A percentile compares a stretch with the other conserved stretches of the same genome.
Evolutionary conservation across 345 rosid genomes (phyloP).

Genomic region (Rhodamnia rubescens): DNA sequence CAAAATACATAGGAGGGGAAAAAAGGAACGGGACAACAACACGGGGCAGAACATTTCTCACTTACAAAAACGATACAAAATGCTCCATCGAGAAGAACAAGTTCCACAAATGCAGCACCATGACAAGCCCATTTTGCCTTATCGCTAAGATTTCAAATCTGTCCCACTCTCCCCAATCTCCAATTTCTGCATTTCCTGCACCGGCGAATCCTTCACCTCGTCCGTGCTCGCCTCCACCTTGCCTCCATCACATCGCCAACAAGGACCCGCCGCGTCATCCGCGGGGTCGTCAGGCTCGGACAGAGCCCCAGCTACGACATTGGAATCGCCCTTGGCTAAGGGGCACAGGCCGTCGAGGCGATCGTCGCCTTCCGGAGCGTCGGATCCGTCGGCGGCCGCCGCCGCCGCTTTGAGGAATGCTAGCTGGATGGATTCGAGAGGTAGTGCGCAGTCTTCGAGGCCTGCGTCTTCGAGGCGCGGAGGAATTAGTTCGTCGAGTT

Average conservation of each 20-base stretch:
- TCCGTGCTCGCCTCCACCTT: neutral
- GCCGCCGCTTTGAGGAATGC: constrained; percentile 58
- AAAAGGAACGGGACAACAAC: neutral
- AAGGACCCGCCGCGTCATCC: neutral
- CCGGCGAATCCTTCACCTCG: neutral
- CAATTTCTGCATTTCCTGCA: neutral
- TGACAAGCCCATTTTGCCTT: neutral
- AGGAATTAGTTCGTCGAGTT: constrained; percentile 25
- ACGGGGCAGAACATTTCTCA: neutral
- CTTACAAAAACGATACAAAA: neutral
- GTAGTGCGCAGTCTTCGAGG: constrained; percentile 59
- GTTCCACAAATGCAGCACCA: neutral
- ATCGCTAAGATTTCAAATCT: neutral
- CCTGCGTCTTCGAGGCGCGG: constrained; percentile 60
- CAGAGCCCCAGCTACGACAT: neutral
- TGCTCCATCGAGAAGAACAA: neutral
- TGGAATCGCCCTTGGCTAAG: neutral
- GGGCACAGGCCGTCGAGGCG: neutral
- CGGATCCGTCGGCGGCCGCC: constrained; percentile 7
- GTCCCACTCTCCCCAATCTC: neutral
- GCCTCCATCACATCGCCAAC: neutral
- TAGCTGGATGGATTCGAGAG: constrained; percentile 45
- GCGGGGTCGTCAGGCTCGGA: neutral
- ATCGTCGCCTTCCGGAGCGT: neutral
- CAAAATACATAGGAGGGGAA: neutral